Evolutionary conservation across 2,329 filamentous ascomycete genomes (phyloP).

Genomic region (Colletotrichum filicis): DNA sequence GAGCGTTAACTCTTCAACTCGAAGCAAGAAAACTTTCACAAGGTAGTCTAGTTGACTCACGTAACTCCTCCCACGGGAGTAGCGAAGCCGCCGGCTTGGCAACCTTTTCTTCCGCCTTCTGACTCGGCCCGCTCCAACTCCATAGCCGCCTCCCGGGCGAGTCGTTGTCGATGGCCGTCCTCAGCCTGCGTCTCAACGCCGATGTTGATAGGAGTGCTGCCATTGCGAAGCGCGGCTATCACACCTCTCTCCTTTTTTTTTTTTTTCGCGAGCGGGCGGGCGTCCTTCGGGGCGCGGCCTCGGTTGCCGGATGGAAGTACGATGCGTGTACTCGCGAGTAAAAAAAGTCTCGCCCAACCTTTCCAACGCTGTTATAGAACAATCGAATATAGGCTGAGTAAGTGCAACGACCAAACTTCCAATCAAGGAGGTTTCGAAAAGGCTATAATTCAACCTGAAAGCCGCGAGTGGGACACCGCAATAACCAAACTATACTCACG

Average conservation of each 20-base stretch:
- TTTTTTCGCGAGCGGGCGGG: no score
- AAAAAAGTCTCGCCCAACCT: no score
- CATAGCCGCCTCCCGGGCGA: background rate
- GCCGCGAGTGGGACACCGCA: background rate
- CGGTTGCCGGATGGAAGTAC: background rate
- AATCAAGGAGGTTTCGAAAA: background rate
- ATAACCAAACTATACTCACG: no score
- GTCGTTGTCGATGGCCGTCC: constrained; percentile 4
- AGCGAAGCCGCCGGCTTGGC: background rate
- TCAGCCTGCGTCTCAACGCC: constrained; percentile 12
- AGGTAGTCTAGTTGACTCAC: background rate
- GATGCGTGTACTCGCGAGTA: background rate
- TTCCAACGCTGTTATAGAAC: no score
- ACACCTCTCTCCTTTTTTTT: no score
- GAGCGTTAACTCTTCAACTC: background rate
- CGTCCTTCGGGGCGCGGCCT: background rate
- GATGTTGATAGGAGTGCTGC: constrained; percentile 8
- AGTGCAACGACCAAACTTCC: background rate
- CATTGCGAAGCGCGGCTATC: background rate
- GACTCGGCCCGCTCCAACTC: background rate
- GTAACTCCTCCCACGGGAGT: constrained; percentile 19
- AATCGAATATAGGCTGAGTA: no score
- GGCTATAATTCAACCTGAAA: background rate
- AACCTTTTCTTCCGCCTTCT: background rate
- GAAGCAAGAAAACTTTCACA: no score